A percentile compares a stretch with the other conserved stretches of the same genome.
These are phyloP conservation scores for Fusarium heterosporum DNA, from an alignment of 2,329 filamentous ascomycete genomes.

Conservation along the genomic window DNA sequence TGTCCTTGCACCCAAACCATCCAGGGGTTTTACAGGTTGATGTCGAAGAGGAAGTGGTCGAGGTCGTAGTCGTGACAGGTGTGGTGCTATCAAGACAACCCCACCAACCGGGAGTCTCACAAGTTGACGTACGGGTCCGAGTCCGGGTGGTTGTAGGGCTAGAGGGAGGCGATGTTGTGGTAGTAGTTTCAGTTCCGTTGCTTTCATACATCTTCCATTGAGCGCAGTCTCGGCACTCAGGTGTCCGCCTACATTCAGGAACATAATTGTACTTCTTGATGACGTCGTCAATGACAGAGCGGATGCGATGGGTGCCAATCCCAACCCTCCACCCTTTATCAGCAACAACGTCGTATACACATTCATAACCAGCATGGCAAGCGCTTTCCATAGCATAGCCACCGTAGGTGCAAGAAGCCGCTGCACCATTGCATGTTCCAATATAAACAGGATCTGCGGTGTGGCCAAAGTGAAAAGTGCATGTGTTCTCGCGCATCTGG, in stretches of 20 bases:
- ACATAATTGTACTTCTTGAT: slow-evolving; percentile 85
- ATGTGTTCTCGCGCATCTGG: slow-evolving; percentile 78
- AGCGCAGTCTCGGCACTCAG: slow-evolving; percentile 88
- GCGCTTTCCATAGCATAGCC: slow-evolving; percentile 93
- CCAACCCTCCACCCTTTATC: slow-evolving; percentile 94
- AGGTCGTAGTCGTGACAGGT: slow-evolving; percentile 54
- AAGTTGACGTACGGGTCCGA: slow-evolving; percentile 85
- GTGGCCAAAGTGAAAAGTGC: slow-evolving; percentile 91
- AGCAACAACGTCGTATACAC: slow-evolving; percentile 90
- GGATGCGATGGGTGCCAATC: slow-evolving; percentile 91
- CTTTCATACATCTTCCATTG: slow-evolving; percentile 96
- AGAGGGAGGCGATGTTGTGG: slow-evolving; percentile 65
- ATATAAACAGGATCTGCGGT: slow-evolving; percentile 96
- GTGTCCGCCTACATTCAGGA: slow-evolving; percentile 79
- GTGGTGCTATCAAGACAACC: slow-evolving; percentile 78
- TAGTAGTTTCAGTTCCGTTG: slow-evolving; percentile 83
- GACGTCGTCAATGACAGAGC: slow-evolving; percentile 87
- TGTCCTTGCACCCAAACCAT: slow-evolving; percentile 74
- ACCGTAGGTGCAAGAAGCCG: slow-evolving; percentile 87
- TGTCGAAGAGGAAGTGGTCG: slow-evolving; percentile 62
- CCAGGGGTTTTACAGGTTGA: slow-evolving; percentile 71
- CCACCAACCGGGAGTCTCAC: slow-evolving; percentile 94
- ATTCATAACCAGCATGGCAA: slow-evolving; percentile 91
- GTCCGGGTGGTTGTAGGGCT: slow-evolving; percentile 70
- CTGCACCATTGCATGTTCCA: slow-evolving; percentile 90